Evolutionary conservation across 345 rosid species (phyloP), one percentile per base, ranked within the genome.

Genomic region (Moringa oleifera): DNA sequence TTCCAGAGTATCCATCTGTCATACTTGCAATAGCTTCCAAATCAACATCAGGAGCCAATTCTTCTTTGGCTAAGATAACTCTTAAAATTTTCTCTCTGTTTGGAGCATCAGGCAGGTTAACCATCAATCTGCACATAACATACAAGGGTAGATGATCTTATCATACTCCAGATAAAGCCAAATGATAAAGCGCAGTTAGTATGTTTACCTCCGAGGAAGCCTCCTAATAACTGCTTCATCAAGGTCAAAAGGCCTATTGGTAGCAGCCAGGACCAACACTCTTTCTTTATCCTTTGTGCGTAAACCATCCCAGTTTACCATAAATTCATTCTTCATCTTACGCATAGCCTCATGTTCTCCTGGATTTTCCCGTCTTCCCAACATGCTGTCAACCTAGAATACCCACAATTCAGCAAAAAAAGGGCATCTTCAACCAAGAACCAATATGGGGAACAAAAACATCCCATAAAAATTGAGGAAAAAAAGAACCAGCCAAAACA

Each of bases 301-400:
- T 22, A 94, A 77, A 59, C 99, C 99, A 58, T 94, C 99, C 99
- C 99, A 94, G 63, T 94, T 94, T 49, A 94, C 90, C 97, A 94
- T 94, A 60, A 95, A 95, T 66, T 95, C 99, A 55, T 95, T 95
- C 82, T 95, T 95, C 99, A 95, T 95, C 81, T 95, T 95, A 25
- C 99, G 91, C 96, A 95, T 95, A n/a, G 99, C 97, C 76, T 95
- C 99, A 52, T 95, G 97, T 73, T 95, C 99, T 58, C 99, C 99
- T 24, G 97, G 97, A 79, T 87, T 95, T 77, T 95, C 99, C 53
- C 97, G 89, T 71, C 99, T 89, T 65, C 97, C 97, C 64, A 95
- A 74, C 97, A 95, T 88, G 75, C 99, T 95, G 76, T 94, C 99
- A 69, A 94, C 99, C 99, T 94, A 75, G 68, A 59, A 60, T 18